phyloP scores from a whole-genome alignment of 306 rosid genomes.

The Quercus suber region DNA sequence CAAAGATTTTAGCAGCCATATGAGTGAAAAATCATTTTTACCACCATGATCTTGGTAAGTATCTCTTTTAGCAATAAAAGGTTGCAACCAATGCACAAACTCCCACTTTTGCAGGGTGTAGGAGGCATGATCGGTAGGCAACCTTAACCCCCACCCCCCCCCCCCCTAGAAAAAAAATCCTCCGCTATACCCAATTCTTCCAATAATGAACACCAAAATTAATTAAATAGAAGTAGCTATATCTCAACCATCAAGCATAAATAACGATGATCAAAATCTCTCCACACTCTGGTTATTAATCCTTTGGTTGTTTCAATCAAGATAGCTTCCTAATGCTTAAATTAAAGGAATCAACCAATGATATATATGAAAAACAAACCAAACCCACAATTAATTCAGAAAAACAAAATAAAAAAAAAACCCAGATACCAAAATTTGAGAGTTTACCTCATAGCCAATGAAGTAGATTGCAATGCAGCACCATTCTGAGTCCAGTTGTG shows the following conservation, averaged over 20 bases:
- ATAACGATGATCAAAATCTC: neutral
- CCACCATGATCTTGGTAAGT: neutral
- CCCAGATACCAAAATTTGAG: neutral
- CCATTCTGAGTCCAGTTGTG: conserved; percentile 29
- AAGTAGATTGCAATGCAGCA: conserved; percentile 34
- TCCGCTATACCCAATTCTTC: no score
- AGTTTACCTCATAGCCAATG: conserved; percentile 35
- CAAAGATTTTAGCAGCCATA: neutral
- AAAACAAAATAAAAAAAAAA: neutral
- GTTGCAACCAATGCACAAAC: no score
- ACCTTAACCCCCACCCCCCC: no score
- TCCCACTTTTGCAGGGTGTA: no score
- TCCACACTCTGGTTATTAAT: neutral
- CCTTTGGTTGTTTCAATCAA: neutral
- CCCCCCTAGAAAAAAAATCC: no score
- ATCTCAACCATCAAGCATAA: neutral
- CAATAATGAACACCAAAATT: neutral
- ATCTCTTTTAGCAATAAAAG: neutral
- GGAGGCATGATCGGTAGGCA: no score
- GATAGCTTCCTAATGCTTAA: neutral
- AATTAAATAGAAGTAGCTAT: neutral
- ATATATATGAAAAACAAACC: neutral
- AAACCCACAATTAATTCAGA: neutral
- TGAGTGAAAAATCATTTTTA: neutral
- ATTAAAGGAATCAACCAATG: neutral